Evolutionary conservation across 257 asterid genomes (phyloP).

Genomic region (Henckelia pumila): DNA sequence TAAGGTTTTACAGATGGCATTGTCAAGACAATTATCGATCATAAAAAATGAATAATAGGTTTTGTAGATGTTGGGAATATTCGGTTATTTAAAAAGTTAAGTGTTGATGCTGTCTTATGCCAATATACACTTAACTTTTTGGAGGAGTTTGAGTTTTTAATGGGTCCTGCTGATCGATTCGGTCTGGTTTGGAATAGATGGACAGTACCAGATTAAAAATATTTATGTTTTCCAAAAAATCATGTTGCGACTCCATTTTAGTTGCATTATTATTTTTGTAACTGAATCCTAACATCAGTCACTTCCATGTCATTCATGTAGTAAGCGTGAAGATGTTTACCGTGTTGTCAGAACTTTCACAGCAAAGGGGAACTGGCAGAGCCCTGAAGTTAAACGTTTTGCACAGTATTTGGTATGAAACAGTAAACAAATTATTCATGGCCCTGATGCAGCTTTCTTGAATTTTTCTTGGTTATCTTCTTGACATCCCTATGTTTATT

Average conservation of each 20-base stretch:
- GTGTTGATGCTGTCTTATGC: neutral
- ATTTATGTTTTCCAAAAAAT: constrained; percentile 11
- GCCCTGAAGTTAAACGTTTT: constrained; percentile 64
- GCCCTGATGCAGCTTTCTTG: constrained; percentile 14
- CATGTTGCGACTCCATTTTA: constrained; percentile 17
- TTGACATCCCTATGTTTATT: neutral
- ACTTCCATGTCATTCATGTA: constrained; percentile 38
- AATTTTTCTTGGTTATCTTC: constrained; percentile 18
- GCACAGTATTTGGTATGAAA: constrained; percentile 69
- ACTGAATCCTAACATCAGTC: constrained; percentile 11
- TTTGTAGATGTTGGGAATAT: neutral
- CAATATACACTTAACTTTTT: neutral
- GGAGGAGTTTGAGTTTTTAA: neutral
- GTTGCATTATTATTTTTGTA: constrained; percentile 5
- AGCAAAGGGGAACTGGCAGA: constrained; percentile 58
- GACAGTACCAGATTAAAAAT: constrained; percentile 1
- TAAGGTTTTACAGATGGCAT: neutral
- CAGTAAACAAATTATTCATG: constrained; percentile 20
- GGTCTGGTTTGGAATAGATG: constrained; percentile 3
- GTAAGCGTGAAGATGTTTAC: constrained; percentile 89
- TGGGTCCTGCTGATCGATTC: constrained; percentile 17
- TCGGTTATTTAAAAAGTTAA: neutral
- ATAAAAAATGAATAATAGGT: constrained; percentile 18
- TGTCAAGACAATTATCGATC: constrained; percentile 1
- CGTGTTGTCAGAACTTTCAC: constrained; percentile 76